A percentile compares a stretch with the other conserved stretches of the same genome.
phyloP scores from a whole-genome alignment of 2,329 filamentous ascomycete species.

The Aspergillus puulaauensis region DNA sequence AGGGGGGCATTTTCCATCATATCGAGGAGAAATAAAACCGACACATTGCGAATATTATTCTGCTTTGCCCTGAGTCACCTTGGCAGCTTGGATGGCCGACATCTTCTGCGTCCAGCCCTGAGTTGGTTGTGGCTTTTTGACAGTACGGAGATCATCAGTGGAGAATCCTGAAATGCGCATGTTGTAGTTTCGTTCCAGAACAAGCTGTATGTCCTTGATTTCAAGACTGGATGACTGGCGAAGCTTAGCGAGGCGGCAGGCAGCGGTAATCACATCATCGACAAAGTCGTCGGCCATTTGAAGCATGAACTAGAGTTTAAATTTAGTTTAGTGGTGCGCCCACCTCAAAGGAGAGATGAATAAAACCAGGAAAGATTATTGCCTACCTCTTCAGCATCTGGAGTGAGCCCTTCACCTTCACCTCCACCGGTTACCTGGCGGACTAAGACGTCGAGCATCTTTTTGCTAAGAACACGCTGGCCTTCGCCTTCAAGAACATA shows the following conservation, averaged over 20 bases:
- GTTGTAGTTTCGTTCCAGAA: constrained; percentile 82
- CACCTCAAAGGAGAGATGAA: constrained; percentile 1
- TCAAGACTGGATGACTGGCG: constrained; percentile 88
- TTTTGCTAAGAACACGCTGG: constrained; percentile 92
- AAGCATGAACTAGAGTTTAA: constrained; percentile 67
- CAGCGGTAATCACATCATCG: constrained; percentile 81
- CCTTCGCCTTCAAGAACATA: constrained; percentile 90
- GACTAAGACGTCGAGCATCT: constrained; percentile 93
- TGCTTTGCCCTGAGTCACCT: constrained; percentile 56
- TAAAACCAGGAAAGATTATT: background rate
- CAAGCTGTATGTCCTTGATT: constrained; percentile 79
- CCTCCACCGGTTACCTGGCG: constrained; percentile 84
- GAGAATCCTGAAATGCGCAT: constrained; percentile 93
- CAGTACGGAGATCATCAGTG: constrained; percentile 88
- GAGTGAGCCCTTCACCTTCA: constrained; percentile 75
- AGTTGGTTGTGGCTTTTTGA: constrained; percentile 88
- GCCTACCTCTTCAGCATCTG: constrained; percentile 91
- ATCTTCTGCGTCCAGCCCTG: constrained; percentile 94
- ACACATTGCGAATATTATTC: constrained; percentile 27
- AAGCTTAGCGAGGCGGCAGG: constrained; percentile 90
- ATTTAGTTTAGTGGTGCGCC: constrained; percentile 7
- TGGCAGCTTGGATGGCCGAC: constrained; percentile 92
- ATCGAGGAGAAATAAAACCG: background rate
- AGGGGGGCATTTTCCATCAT: background rate
- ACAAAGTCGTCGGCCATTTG: constrained; percentile 92